These are phyloP conservation scores for Aegilops speltoides DNA, from an alignment of 176 grass and related monocot genomes.

Conservation along the genomic window DNA sequence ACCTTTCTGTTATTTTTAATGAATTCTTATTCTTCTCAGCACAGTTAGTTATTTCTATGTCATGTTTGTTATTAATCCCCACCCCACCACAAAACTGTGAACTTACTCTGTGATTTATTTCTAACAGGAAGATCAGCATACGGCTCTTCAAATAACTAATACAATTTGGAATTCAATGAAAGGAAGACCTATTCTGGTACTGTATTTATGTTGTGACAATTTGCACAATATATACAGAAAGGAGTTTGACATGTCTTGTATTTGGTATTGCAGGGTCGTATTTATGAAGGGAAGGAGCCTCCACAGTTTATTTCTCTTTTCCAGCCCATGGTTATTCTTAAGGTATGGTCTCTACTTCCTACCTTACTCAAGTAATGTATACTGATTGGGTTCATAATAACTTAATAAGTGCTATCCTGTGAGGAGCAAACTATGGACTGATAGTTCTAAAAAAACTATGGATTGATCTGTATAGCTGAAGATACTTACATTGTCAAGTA, in stretches of 20 bases:
- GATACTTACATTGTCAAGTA: not conserved
- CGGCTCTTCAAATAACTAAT: conserved; percentile 55
- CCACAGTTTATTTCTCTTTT: conserved; percentile 89
- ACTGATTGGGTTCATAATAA: not conserved
- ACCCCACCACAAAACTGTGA: conserved; percentile 9
- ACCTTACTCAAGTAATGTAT: conserved; percentile 8
- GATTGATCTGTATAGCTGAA: not conserved
- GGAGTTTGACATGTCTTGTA: conserved; percentile 32
- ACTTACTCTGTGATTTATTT: conserved; percentile 43
- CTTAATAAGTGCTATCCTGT: not conserved
- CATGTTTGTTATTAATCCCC: conserved; percentile 7
- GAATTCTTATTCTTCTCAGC: not conserved
- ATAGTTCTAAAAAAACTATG: not conserved
- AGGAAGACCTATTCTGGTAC: conserved; percentile 83
- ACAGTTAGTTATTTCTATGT: not conserved
- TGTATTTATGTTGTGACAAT: conserved; percentile 17
- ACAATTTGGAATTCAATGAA: conserved; percentile 73
- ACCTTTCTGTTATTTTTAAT: conserved; percentile 15
- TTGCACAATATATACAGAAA: not conserved
- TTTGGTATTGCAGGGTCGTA: conserved; percentile 61
- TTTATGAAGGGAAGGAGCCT: conserved; percentile 86
- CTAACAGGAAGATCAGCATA: conserved; percentile 70
- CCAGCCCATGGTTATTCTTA: conserved; percentile 90
- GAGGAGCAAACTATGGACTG: conserved; percentile 1
- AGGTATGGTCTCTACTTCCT: conserved; percentile 42